Conservation (phyloP, 75 land plant species). For the Sequoia sempervirens region DNA sequence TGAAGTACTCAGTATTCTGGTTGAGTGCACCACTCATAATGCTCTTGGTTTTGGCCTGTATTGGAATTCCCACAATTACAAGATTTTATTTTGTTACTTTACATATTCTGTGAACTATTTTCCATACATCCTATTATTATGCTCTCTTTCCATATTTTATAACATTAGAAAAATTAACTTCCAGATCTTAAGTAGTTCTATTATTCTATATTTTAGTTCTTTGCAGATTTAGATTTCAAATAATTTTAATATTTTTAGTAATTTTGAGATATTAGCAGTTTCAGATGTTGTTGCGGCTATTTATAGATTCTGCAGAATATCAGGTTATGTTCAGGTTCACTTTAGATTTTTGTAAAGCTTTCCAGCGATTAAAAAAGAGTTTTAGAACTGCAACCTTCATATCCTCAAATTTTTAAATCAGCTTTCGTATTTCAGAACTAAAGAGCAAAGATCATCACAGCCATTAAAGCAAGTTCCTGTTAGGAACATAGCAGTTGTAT, state of each 20-base stretch:
- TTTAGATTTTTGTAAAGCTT: neutral
- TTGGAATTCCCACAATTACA: neutral
- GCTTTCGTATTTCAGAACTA: neutral
- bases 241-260: too few relatives aligned
- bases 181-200: neutral
- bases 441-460: neutral
- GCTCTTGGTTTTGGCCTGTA: neutral
- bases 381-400: neutral
- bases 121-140: neutral
- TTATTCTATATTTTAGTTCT: neutral
- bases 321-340: neutral
- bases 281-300: neutral
- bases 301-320: neutral
- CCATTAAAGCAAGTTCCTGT: neutral
- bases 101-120: too few relatives aligned
- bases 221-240: neutral
- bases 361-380: neutral
- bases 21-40: neutral
- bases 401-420: neutral
- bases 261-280: neutral
- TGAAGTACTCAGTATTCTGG: neutral
- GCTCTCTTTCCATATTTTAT: neutral
- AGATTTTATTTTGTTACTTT: too few relatives aligned
- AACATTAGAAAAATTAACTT: neutral
- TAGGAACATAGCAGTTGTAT: neutral